Evolutionary conservation across 2,329 filamentous ascomycete genomes (phyloP).

Genomic region (Botrytis aclada): DNA sequence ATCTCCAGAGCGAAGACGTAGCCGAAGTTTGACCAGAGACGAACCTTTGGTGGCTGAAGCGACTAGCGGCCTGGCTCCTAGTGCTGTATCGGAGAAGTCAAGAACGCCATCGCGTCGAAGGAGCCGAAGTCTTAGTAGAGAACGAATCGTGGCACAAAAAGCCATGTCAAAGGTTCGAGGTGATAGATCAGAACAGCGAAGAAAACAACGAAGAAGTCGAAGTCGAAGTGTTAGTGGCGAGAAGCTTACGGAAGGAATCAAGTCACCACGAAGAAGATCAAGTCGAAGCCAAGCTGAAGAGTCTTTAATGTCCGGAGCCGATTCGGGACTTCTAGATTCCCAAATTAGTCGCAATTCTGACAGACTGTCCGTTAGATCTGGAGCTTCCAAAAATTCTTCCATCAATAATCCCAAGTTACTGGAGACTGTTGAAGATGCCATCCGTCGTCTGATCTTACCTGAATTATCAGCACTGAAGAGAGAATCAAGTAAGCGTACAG

Average conservation of each 20-base stretch:
- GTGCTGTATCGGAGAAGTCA: slow-evolving; percentile 45
- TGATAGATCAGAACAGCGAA: slow-evolving; percentile 46
- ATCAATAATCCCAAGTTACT: slow-evolving; percentile 71
- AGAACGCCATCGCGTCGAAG: slow-evolving; percentile 57
- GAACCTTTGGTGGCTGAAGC: slow-evolving; percentile 36
- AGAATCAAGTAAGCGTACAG: slow-evolving; percentile 74
- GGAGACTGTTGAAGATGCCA: slow-evolving; percentile 72
- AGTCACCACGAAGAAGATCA: slow-evolving; percentile 46
- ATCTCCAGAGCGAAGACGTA: slow-evolving; percentile 36
- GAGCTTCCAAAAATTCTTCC: slow-evolving; percentile 53
- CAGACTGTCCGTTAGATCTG: slow-evolving; percentile 57
- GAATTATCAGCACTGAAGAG: slow-evolving; percentile 89
- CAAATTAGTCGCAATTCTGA: slow-evolving; percentile 55
- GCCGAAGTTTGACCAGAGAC: slow-evolving; percentile 34
- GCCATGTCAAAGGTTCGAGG: slow-evolving; percentile 64
- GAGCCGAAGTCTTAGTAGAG: slow-evolving; percentile 63
- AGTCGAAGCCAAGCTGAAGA: slow-evolving; percentile 53
- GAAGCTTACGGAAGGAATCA: slow-evolving; percentile 45
- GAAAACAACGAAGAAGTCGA: slow-evolving; percentile 43
- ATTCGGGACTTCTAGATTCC: slow-evolving; percentile 54
- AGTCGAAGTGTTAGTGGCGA: slow-evolving; percentile 46
- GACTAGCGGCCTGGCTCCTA: slow-evolving; percentile 42
- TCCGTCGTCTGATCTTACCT: slow-evolving; percentile 72
- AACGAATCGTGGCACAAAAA: slow-evolving; percentile 61
- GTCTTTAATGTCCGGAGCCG: slow-evolving; percentile 42